Conservation (phyloP, 2,329 filamentous ascomycete species). For the Pseudocercospora pini-densiflorae region DNA sequence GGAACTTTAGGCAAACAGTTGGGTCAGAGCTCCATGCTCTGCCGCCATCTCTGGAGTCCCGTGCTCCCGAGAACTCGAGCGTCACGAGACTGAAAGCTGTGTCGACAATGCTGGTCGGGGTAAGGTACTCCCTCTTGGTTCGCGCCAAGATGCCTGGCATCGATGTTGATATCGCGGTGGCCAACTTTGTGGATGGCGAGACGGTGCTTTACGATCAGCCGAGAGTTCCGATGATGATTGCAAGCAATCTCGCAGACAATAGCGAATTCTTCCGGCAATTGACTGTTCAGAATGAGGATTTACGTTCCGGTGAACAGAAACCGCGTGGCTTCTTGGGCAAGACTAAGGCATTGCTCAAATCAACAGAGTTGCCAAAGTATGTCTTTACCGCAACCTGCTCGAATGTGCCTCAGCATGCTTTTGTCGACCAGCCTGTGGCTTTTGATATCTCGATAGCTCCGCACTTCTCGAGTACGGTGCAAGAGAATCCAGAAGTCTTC, state of each 20-base stretch:
- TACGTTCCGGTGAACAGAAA: conserved; percentile 9
- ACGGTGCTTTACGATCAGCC: conserved; percentile 24
- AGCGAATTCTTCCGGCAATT: conserved; percentile 14
- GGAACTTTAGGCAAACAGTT: conserved; percentile 15
- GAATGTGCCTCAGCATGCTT: conserved; percentile 18
- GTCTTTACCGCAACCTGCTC: conserved; percentile 16
- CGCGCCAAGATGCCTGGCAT: conserved; percentile 22
- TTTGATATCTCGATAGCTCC: conserved; percentile 15
- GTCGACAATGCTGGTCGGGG: conserved; percentile 1
- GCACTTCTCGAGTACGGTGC: conserved; percentile 13
- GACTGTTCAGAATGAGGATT: conserved; percentile 16
- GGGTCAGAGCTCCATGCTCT: background rate
- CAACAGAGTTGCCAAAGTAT: conserved; percentile 16
- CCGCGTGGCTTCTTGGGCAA: conserved; percentile 22
- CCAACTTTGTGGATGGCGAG: background rate
- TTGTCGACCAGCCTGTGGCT: conserved; percentile 18
- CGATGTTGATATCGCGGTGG: conserved; percentile 19
- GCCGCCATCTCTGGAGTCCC: background rate
- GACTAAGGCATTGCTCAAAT: conserved; percentile 23
- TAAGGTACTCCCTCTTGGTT: conserved; percentile 15
- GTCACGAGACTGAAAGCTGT: background rate
- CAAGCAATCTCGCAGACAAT: conserved; percentile 11
- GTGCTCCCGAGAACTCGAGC: background rate
- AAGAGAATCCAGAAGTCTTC: conserved; percentile 17
- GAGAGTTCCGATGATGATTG: conserved; percentile 15